Conservation (phyloP, 2,329 filamentous ascomycete genomes). For the Triangularia setosa region DNA sequence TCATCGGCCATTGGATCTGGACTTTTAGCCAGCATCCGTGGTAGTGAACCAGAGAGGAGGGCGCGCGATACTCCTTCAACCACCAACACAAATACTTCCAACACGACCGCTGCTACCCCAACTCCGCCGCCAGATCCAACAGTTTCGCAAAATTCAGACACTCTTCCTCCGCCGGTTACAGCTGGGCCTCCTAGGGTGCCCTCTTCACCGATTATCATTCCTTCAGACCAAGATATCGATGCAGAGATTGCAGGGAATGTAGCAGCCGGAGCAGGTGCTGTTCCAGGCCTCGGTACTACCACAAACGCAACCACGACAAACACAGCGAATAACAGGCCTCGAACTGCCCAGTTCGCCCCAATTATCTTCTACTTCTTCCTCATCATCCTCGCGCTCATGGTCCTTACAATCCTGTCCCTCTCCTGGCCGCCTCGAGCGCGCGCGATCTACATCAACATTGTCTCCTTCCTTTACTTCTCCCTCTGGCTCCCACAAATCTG, state of each 20-base stretch:
- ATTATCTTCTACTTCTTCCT: conserved; percentile 57
- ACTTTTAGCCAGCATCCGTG: conserved; percentile 58
- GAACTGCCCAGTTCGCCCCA: conserved; percentile 45
- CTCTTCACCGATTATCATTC: conserved; percentile 53
- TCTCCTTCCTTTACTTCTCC: conserved; percentile 76
- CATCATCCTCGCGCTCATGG: conserved; percentile 50
- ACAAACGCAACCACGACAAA: conserved; percentile 30
- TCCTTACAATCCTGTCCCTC: conserved; percentile 47
- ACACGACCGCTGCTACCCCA: conserved; percentile 18
- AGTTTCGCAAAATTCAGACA: conserved; percentile 22
- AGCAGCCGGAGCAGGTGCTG: conserved; percentile 32
- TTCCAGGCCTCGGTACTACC: conserved; percentile 28
- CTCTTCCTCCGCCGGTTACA: conserved; percentile 42
- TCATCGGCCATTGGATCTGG: conserved; percentile 55
- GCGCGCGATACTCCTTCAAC: conserved; percentile 37
- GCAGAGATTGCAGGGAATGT: conserved; percentile 51
- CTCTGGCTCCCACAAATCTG: conserved; percentile 91
- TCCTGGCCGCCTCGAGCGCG: conserved; percentile 57
- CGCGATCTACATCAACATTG: conserved; percentile 54
- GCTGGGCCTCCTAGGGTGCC: conserved; percentile 27
- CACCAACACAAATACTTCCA: conserved; percentile 14
- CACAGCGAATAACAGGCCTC: conserved; percentile 29
- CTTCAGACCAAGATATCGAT: conserved; percentile 61
- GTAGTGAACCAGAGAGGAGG: conserved; percentile 54
- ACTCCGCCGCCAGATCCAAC: background rate